Evolutionary conservation across 2,329 filamentous ascomycete species (phyloP).

Genomic region (Zymoseptoria pseudotritici): DNA sequence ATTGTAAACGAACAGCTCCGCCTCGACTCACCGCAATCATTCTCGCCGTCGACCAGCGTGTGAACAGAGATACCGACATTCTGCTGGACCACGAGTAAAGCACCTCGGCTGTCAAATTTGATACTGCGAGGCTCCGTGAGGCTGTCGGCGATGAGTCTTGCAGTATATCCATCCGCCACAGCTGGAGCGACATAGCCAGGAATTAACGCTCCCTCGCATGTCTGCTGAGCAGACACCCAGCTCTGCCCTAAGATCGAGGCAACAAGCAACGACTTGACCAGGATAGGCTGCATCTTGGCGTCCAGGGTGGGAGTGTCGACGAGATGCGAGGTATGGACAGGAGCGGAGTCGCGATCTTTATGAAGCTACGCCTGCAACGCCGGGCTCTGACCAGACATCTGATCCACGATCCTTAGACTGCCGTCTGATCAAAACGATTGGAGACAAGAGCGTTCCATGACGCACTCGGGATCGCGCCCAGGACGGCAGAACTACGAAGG

Average conservation of each 20-base stretch:
- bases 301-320: not conserved
- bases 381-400: not conserved
- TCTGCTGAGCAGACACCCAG: not conserved
- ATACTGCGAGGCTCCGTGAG: constrained; percentile 40
- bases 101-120: constrained; percentile 40
- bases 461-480: not conserved
- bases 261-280: not conserved
- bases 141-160: constrained; percentile 40
- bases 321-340: not conserved
- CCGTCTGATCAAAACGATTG: not conserved
- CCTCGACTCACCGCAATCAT: not conserved
- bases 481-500: not conserved
- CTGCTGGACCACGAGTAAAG: constrained; percentile 43
- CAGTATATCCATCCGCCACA: constrained; percentile 37
- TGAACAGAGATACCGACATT: constrained; percentile 14
- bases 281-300: not conserved
- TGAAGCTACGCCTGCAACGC: not conserved
- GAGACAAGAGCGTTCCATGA: not conserved
- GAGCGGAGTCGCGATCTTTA: not conserved
- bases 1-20: not conserved
- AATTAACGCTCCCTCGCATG: not conserved
- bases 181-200: constrained; percentile 32
- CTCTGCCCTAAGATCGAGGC: not conserved
- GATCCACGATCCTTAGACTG: not conserved
- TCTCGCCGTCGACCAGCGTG: not conserved